These are phyloP conservation scores for Ceratocystis destructans DNA, from an alignment of 2,329 filamentous ascomycete genomes.

Conservation along the genomic window DNA sequence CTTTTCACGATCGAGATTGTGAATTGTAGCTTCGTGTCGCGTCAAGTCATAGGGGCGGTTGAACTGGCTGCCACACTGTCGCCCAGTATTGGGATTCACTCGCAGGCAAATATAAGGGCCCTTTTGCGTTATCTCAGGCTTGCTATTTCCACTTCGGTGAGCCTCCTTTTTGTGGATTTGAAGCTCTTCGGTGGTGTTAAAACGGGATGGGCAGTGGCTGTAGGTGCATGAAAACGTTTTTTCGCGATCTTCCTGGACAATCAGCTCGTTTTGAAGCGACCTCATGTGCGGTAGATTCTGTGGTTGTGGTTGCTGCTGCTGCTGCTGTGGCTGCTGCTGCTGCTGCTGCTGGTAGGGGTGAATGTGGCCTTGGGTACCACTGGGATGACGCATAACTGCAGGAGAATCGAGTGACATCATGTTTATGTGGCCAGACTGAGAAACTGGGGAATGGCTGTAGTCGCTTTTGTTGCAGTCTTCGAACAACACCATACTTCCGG, in stretches of 20 bases:
- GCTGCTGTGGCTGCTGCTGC: neutral
- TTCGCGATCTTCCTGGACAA: neutral
- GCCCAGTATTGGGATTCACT: slow-evolving; percentile 87
- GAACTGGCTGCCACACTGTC: slow-evolving; percentile 65
- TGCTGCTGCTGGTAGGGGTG: neutral
- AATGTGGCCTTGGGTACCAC: neutral
- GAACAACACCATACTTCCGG: neutral
- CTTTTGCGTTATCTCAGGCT: slow-evolving; percentile 48
- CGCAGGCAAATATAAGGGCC: slow-evolving; percentile 87
- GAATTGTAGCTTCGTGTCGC: slow-evolving; percentile 91
- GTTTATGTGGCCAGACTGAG: slow-evolving; percentile 1
- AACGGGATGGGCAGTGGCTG: slow-evolving; percentile 75
- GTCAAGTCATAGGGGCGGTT: slow-evolving; percentile 94
- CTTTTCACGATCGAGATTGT: slow-evolving; percentile 89
- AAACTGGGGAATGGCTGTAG: slow-evolving; percentile 8
- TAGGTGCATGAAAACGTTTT: slow-evolving; percentile 88
- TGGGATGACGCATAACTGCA: slow-evolving; percentile 1
- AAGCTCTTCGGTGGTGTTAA: slow-evolving; percentile 71
- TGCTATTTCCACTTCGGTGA: slow-evolving; percentile 58
- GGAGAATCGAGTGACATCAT: slow-evolving; percentile 7
- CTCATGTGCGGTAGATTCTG: neutral
- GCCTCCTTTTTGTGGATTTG: slow-evolving; percentile 94
- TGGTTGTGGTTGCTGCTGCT: neutral
- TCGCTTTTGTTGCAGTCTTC: neutral
- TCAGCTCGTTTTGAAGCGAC: neutral